These are phyloP conservation scores for Solanum neorickii DNA, from an alignment of 257 asterid genomes.

Conservation along the genomic window DNA sequence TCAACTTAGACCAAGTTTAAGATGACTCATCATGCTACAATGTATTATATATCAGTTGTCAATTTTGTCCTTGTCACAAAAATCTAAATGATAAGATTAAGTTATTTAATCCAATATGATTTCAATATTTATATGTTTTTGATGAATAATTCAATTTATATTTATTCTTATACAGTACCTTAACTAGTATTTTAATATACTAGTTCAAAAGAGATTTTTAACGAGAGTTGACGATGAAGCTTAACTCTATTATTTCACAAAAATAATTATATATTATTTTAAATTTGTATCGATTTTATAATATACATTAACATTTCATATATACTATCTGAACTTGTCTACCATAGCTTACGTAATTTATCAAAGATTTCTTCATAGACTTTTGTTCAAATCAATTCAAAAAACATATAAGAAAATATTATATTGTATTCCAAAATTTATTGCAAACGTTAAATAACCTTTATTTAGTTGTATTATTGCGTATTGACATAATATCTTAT, in stretches of 20 bases:
- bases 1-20: neutral
- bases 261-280: too few species aligned
- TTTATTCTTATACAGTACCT: neutral
- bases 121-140: neutral
- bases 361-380: neutral
- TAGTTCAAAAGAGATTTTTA: neutral
- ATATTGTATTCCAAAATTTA: neutral
- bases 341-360: too few species aligned
- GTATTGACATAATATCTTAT: too few species aligned
- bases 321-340: too few species aligned
- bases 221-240: neutral
- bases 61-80: neutral
- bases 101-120: neutral
- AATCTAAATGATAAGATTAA: neutral
- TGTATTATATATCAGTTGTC: neutral
- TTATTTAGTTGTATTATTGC: too few species aligned
- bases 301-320: neutral
- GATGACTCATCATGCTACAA: neutral
- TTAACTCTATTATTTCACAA: neutral
- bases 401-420: neutral
- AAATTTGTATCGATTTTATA: neutral
- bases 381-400: neutral
- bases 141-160: neutral
- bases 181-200: neutral
- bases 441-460: fast-evolving